Base-by-base conservation (phyloP, 2,329 filamentous ascomycete species). In the Ophiostoma piceae region DNA sequence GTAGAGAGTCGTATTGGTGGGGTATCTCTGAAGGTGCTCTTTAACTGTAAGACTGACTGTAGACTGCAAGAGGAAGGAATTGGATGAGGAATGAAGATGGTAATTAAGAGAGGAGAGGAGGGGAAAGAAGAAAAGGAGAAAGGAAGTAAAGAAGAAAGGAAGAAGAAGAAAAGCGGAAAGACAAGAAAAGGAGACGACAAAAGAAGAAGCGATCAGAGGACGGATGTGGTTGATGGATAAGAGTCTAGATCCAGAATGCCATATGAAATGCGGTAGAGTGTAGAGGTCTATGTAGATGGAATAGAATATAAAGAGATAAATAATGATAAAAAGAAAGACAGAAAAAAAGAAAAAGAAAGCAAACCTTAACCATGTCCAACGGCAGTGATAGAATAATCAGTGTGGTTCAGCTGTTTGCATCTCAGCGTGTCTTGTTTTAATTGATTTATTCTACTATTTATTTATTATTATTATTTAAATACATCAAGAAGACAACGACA, bases 1-100 rank as follows among this genome's bases (percentile, higher is more conserved):
- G 26, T 29, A 29, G 26, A 65, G 26, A 65, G 62, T 65, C 62
- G 62, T 41, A 65, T 65, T 65, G 62, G 62, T 35, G 62, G 32
- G 62, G 62, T n/a, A 32, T 12, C 5, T 6, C 5, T 6, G 32
- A n/a, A 37, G 19, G 41, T 43, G 26, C n/a, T n/a, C n/a, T n/a
- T n/a, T n/a, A n/a, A n/a, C n/a, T n/a, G n/a, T n/a, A n/a, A n/a
- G n/a, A n/a, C n/a, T n/a, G n/a, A n/a, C n/a, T n/a, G n/a, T n/a
- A n/a, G 26, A 29, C 26, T 29, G 26, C 14, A 47, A 47, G 62
- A 22, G 62, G 16, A 65, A 35, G 32, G 32, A 9, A 65, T 9
- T 2, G 9, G 8, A 39, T 6, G 35, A n/a, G 32, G 19, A 12
- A 35, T 22, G 29, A 37, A 32, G 32, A 35, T 35, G 35, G 8